A percentile compares a stretch with the other conserved stretches of the same genome.
Evolutionary conservation across 2,329 filamentous ascomycete species (phyloP).

Genomic region (Xylariaceae sp.): DNA sequence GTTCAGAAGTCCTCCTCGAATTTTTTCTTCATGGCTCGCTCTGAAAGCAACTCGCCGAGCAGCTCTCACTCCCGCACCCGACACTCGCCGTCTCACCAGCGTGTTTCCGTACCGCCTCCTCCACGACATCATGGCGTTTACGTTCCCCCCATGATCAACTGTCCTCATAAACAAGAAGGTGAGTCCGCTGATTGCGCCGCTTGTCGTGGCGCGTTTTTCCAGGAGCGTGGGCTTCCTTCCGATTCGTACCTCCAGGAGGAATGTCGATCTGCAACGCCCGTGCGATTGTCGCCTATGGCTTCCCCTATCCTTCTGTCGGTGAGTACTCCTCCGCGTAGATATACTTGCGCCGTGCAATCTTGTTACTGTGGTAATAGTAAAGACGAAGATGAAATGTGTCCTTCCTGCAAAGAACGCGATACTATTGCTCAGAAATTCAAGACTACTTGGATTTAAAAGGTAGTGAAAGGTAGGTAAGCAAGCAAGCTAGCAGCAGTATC

Average conservation of each 20-base stretch:
- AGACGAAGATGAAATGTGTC: constrained; percentile 3
- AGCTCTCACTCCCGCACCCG: constrained; percentile 9
- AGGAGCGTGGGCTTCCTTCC: constrained; percentile 20
- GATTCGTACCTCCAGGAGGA: constrained; percentile 2
- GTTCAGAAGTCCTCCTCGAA: not conserved
- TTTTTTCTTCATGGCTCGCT: constrained; percentile 2
- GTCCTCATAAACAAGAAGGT: not conserved
- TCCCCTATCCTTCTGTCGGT: constrained; percentile 13
- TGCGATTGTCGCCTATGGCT: not conserved
- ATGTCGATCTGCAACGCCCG: constrained; percentile 3
- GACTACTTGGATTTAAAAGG: constrained; percentile 6
- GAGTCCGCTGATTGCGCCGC: not conserved
- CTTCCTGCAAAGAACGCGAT: constrained; percentile 10
- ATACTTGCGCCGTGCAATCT: constrained; percentile 21
- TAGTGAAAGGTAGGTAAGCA: not conserved
- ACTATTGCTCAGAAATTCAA: not conserved
- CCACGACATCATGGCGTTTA: constrained; percentile 11
- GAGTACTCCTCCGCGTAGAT: constrained; percentile 10
- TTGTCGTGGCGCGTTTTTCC: constrained; percentile 10
- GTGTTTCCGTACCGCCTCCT: constrained; percentile 9
- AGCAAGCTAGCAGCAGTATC: not conserved
- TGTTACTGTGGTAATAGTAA: constrained; percentile 17
- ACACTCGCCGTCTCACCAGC: constrained; percentile 7
- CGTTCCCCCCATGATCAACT: not conserved
- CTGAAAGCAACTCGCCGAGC: not conserved